phyloP scores from a whole-genome alignment of 2,329 filamentous ascomycete genomes.

The Phaeosphaeriaceae sp. region DNA sequence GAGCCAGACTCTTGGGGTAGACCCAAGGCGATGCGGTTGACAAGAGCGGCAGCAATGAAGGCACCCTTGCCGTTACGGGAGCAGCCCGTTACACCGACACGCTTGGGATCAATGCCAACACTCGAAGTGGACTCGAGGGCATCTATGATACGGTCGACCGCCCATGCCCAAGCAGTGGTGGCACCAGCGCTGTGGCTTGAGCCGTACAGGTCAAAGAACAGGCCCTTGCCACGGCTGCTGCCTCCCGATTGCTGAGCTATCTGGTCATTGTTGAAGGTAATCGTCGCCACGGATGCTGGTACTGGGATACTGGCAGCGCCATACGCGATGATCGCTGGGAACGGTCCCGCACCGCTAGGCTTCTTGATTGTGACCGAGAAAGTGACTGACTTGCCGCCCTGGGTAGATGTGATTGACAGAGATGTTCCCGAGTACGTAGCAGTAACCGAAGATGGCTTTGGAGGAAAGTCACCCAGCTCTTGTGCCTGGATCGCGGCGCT shows the following conservation, averaged over 20 bases:
- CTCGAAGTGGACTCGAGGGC: conserved; percentile 60
- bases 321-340: conserved; percentile 65
- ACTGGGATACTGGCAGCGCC: conserved; percentile 63
- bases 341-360: conserved; percentile 56
- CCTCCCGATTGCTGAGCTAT: conserved; percentile 59
- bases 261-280: conserved; percentile 66
- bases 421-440: conserved; percentile 39
- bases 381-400: conserved; percentile 44
- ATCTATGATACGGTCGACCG: conserved; percentile 66
- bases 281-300: conserved; percentile 62
- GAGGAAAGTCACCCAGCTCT: conserved; percentile 48
- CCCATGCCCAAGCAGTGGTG: conserved; percentile 69
- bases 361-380: conserved; percentile 48
- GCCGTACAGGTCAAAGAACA: conserved; percentile 67
- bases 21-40: conserved; percentile 65
- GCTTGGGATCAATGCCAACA: conserved; percentile 52
- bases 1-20: conserved; percentile 69
- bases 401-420: conserved; percentile 45
- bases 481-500: conserved; percentile 44
- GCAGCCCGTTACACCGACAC: conserved; percentile 66
- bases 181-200: conserved; percentile 63
- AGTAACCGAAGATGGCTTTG: conserved; percentile 42
- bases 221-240: conserved; percentile 61
- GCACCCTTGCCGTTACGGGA: conserved; percentile 71
- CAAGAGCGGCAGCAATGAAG: conserved; percentile 66